Percentiles rank a stretch among this genome's conserved stretches.
phyloP scores from a whole-genome alignment of 306 rosid genomes.

The Crotalaria pallida region DNA sequence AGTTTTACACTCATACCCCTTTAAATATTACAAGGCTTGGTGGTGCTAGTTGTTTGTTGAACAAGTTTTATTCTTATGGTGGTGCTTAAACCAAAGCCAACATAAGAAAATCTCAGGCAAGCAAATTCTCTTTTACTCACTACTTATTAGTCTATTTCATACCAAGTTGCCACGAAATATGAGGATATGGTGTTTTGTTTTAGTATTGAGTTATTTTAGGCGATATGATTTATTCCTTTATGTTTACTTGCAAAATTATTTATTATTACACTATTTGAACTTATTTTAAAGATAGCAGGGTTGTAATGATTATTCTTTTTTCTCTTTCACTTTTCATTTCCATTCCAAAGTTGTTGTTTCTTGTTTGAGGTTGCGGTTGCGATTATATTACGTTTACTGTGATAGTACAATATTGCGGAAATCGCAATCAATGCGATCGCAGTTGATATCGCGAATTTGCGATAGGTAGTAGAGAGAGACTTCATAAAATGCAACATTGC shows the following conservation, averaged over 20 bases:
- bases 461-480: no score
- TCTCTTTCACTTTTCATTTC: neutral
- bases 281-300: neutral
- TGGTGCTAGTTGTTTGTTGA: constrained; percentile 17
- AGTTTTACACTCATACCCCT: neutral
- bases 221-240: neutral
- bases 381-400: no score
- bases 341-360: neutral
- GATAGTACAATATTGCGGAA: no score
- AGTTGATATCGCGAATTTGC: no score
- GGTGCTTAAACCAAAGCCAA: neutral
- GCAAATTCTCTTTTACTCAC: neutral
- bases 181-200: neutral
- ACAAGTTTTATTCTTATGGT: neutral
- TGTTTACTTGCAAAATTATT: neutral
- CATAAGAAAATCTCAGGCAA: neutral
- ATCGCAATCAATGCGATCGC: no score
- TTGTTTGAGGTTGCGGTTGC: no score
- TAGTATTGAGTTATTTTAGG: neutral
- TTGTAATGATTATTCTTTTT: neutral
- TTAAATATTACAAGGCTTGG: neutral
- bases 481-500: no score
- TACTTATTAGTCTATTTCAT: neutral
- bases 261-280: neutral
- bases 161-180: neutral